phyloP scores from a whole-genome alignment of 768 basidiomycete genomes.

The Pisolithus marmoratus region DNA sequence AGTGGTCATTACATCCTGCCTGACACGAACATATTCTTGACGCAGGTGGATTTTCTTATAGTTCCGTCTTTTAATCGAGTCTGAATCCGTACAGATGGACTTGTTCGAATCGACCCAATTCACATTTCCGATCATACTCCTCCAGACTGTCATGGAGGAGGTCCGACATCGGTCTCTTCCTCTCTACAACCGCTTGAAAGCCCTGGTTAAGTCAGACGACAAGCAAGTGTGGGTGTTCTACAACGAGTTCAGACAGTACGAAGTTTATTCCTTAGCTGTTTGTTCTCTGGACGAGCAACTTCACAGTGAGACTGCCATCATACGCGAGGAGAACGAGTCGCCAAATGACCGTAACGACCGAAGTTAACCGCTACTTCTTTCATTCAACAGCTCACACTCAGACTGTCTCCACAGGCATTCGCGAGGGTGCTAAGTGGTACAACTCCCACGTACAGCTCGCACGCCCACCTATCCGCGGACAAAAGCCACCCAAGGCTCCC shows the following conservation, averaged over 20 bases:
- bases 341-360: constrained; percentile 95
- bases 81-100: constrained; percentile 66
- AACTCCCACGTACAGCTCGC: constrained; percentile 58
- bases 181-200: constrained; percentile 86
- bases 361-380: constrained; percentile 41
- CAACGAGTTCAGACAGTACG: constrained; percentile 80
- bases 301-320: constrained; percentile 70
- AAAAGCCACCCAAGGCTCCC: constrained; percentile 40
- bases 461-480: constrained; percentile 48
- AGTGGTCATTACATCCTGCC: constrained; percentile 80
- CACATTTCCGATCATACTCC: constrained; percentile 74
- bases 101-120: constrained; percentile 77
- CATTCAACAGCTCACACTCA: not conserved
- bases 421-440: constrained; percentile 87
- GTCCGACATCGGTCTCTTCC: constrained; percentile 92
- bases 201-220: constrained; percentile 78
- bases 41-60: constrained; percentile 52
- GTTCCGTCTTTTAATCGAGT: not conserved
- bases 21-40: constrained; percentile 92
- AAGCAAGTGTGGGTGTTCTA: constrained; percentile 83
- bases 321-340: constrained; percentile 70
- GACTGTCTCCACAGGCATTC: constrained; percentile 57
- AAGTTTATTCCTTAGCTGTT: constrained; percentile 10
- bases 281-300: not conserved
- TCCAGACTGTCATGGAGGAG: constrained; percentile 96